Percentiles rank a stretch among this genome's conserved stretches.
Conservation (phyloP, 345 rosid species). For the Syzygium grande region DNA sequence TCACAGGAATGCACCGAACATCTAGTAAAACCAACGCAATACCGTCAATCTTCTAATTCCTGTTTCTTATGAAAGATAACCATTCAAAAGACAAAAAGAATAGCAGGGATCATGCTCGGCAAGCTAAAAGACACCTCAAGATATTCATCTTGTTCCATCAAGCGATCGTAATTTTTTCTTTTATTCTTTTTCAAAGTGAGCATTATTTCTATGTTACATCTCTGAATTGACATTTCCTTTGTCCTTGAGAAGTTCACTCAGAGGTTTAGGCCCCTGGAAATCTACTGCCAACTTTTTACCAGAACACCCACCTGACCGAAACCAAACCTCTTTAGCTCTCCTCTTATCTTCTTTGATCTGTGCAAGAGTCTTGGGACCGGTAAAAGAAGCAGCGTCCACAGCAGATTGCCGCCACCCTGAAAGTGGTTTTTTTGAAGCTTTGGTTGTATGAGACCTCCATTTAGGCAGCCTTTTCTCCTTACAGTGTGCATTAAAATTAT, state of each 20-base stretch:
- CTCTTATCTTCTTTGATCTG: conserved; percentile 45
- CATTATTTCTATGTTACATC: background rate
- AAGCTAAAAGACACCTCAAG: background rate
- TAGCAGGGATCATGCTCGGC: background rate
- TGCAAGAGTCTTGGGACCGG: conserved; percentile 46
- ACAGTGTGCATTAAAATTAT: conserved; percentile 5
- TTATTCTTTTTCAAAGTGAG: background rate
- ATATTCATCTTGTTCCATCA: background rate
- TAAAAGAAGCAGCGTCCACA: conserved; percentile 18
- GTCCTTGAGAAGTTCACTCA: conserved; percentile 47
- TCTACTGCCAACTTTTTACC: conserved; percentile 6
- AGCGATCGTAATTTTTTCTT: background rate
- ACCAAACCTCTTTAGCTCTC: conserved; percentile 10
- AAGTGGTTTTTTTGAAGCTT: conserved; percentile 13
- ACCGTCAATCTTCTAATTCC: background rate
- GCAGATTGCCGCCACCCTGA: conserved; percentile 15
- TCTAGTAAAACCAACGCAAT: background rate
- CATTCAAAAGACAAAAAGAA: background rate
- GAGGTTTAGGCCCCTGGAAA: conserved; percentile 45
- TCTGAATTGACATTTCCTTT: conserved; percentile 10
- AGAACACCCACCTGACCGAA: background rate
- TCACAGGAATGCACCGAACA: background rate
- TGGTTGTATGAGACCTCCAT: background rate
- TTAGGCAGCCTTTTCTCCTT: conserved; percentile 16
- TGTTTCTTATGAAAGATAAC: background rate